Conservation (phyloP, 768 basidiomycete genomes). For the Boletus reticulatus region DNA sequence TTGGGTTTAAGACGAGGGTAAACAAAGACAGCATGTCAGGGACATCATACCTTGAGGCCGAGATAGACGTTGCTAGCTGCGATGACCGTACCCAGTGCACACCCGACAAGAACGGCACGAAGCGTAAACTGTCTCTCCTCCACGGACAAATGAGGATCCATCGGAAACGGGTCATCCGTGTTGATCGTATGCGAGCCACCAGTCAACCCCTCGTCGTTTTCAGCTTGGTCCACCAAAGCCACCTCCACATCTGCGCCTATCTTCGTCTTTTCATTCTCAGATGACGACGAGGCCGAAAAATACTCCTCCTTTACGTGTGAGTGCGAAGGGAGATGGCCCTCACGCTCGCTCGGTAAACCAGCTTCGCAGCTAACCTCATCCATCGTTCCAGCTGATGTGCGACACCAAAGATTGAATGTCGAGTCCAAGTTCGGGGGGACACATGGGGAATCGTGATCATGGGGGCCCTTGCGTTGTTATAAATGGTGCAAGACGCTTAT, state of each 20-base stretch:
- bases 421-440: background rate
- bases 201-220: background rate
- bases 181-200: slow-evolving; percentile 12
- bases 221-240: background rate
- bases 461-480: background rate
- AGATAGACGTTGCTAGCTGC: slow-evolving; percentile 66
- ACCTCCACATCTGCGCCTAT: background rate
- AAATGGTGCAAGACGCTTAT: slow-evolving; percentile 9
- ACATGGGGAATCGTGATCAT: background rate
- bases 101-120: slow-evolving; percentile 51
- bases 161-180: slow-evolving; percentile 47
- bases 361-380: background rate
- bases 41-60: slow-evolving; percentile 45
- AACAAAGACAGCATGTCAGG: background rate
- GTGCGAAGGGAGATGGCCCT: background rate
- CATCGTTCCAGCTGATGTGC: background rate
- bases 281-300: background rate
- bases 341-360: background rate
- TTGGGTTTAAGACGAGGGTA: background rate
- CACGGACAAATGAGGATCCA: slow-evolving; percentile 43
- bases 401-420: background rate
- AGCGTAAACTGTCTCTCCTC: slow-evolving; percentile 50
- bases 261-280: slow-evolving; percentile 1
- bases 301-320: background rate
- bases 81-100: slow-evolving; percentile 51